These are phyloP conservation scores for Rheum nobile DNA, from an alignment of 148 eudicot genomes.

Conservation along the genomic window DNA sequence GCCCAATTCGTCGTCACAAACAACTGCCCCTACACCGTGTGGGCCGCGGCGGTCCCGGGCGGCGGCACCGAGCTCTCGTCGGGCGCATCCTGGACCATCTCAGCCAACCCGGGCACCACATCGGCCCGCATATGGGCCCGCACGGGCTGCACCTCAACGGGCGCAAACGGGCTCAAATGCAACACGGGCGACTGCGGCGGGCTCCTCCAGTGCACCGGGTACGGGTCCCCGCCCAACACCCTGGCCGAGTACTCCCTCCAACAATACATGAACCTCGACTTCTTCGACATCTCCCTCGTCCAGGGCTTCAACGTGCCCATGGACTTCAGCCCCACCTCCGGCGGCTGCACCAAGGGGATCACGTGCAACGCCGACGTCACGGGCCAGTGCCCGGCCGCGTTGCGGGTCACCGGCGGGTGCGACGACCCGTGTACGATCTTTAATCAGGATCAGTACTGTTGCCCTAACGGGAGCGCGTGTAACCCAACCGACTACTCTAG, in stretches of 20 bases:
- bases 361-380: conserved; percentile 19
- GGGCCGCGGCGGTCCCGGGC: conserved; percentile 46
- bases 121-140: conserved; percentile 48
- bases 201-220: conserved; percentile 21
- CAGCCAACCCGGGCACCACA: conserved; percentile 12
- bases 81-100: neutral
- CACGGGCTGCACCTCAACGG: conserved; percentile 33
- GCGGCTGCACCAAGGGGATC: neutral
- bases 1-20: conserved; percentile 28
- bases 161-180: conserved; percentile 23
- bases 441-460: conserved; percentile 13
- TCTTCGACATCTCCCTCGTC: conserved; percentile 37
- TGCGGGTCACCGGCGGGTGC: conserved; percentile 27
- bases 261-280: conserved; percentile 26
- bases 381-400: conserved; percentile 22
- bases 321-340: conserved; percentile 22
- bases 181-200: conserved; percentile 45
- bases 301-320: conserved; percentile 44
- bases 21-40: conserved; percentile 33
- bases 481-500: conserved; percentile 14
- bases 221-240: conserved; percentile 34
- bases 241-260: conserved; percentile 36
- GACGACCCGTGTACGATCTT: conserved; percentile 31
- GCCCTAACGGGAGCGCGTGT: conserved; percentile 15
- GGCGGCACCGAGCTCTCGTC: conserved; percentile 19